Evolutionary conservation across 2,329 filamentous ascomycete genomes (phyloP), one percentile per base, ranked within the genome.

Genomic region (Colletotrichum coccodes): DNA sequence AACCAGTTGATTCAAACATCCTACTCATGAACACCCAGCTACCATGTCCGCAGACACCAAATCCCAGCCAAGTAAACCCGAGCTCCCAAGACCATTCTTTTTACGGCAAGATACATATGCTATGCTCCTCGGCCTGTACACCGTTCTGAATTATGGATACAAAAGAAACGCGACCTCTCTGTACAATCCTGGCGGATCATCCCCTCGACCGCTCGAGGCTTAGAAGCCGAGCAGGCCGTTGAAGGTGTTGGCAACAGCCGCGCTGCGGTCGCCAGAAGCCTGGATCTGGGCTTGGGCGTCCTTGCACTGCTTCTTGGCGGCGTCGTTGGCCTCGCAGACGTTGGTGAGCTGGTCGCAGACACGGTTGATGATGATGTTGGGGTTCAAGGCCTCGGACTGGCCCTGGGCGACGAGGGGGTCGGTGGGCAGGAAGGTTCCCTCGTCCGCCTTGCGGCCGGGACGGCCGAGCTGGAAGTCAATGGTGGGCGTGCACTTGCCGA

Each of bases 291-390:
- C 81, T 74, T 88, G 78, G 3, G 85, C 87, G 40, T 79, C 78
- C 65, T 78, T 74, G 75, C 86, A 89, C 3, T 81, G 78, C 18
- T 81, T 75, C 59, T 84, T 82, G 38, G 87, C 88, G 1, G 86
- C 87, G 16, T 80, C 81, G 76, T 88, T 89, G 57, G 87, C 87
- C n/a, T 80, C 79, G 78, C 88, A 90, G 28, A 87, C 85, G 76
- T 89, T 90, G 70, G 81, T 85, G 64, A 90, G 81, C 76, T 89
- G 86, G 78, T 90, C 86, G 79, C 86, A 89, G 72, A 90, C 85
- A 21, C 86, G 83, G 79, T 88, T 89, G 74, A 86, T 89, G 81
- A 90, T 90, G 80, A 90, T 90, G 79, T 86, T 87, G 42, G 87
- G 88, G 83, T 90, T 90, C 14, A 89, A 78, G 40, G 87, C 87